phyloP scores from a whole-genome alignment of 78 protist species.

The Goniomonas avonlea region DNA sequence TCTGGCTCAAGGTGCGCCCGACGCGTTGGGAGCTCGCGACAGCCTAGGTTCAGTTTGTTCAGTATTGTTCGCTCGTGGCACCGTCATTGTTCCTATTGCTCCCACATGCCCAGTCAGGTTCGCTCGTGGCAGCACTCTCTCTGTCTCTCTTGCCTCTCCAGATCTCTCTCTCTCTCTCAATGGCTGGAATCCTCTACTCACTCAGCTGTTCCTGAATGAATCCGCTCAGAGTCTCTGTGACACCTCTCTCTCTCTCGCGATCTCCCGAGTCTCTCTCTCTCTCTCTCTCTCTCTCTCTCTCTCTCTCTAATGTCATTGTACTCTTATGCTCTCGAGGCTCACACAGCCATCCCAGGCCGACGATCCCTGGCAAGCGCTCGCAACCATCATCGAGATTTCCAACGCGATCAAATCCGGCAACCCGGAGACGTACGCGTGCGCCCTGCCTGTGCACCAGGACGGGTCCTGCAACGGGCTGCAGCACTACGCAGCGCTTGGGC shows the following conservation, averaged over 20 bases:
- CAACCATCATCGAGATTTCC: conserved; percentile 53
- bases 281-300: no score
- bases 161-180: not conserved
- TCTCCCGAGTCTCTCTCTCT: no score
- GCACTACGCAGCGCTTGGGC: conserved; percentile 92
- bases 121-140: not conserved
- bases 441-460: conserved; percentile 79
- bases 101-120: not conserved
- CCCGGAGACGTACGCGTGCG: conserved; percentile 36
- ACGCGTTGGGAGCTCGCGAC: no score
- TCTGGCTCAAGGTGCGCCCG: no score
- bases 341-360: conserved; percentile 56
- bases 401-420: conserved; percentile 35
- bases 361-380: conserved; percentile 73
- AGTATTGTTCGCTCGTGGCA: not conserved
- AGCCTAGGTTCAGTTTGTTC: no score
- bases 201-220: not conserved
- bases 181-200: not conserved
- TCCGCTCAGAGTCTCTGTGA: no score
- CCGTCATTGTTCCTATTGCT: not conserved
- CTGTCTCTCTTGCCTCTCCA: not conserved
- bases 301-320: not conserved
- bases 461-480: conserved; percentile 89
- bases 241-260: no score
- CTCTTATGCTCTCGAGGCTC: no score